Base-by-base conservation (phyloP, 2,329 filamentous ascomycete genomes). In the Penicillium palitans region DNA sequence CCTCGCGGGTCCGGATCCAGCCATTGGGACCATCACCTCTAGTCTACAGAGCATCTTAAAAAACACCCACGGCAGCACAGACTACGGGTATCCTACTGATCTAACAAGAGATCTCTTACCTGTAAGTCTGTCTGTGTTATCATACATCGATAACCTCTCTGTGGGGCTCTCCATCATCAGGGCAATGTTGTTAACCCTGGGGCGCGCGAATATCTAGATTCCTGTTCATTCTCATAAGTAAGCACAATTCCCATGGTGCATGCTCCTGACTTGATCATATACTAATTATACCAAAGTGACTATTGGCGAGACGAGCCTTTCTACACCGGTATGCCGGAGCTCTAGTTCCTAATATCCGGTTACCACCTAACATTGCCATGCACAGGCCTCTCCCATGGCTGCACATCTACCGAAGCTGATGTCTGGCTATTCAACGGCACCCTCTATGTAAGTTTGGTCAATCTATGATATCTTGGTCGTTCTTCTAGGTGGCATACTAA, bases 61-160 rank as follows among this genome's bases (percentile, higher is more conserved):
- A 55, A 81, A 84, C 63, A 84, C 83, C 6, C 78, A 84, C 64
- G 71, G 76, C 24, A 79, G 78, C 47, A 72, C 78, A 10, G 74
- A 81, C 21, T 87, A 87, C 71, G 78, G 71, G 19, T 87, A 87
- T 71, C 85, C 85, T 0, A 87, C 85, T 0, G 82, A 85, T 66
- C 76, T 87, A 21, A 87, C 85, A 1, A 78, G 84, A 59, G 83
- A 80, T 1, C 84, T 87, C 60, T 66, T 85, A 31, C 85, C 85
- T 41, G 81, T 83, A 66, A 66, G 77, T 75, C 27, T 12, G 35
- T 37, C 2, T 24, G 13, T 25, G 27, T 10, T 27, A 27, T 33
- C 10, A 48, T 17, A 25, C 4, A 19, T 9, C 7, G 8, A 33
- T 40, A 21, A 35, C 27, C 40, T 17, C 31, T 13, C 24, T 10